Base-by-base conservation (phyloP, 2,329 filamentous ascomycete species). In the Fusarium sp. region DNA sequence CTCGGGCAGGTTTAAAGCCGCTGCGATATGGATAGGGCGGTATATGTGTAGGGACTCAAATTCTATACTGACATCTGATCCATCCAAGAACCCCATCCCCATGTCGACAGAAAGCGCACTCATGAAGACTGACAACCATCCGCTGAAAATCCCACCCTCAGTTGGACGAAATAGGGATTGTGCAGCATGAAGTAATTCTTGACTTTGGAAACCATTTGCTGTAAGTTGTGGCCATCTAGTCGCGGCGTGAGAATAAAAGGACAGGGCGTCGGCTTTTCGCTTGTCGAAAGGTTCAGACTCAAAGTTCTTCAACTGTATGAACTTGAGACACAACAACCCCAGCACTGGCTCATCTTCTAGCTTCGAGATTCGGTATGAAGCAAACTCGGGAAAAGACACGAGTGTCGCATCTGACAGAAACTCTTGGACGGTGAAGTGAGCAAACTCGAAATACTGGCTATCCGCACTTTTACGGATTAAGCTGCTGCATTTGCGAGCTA, bases 401-500 rank as follows among this genome's bases (percentile, higher is more conserved):
- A 29, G 18, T 3, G 3, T 3, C 2, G 14, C 5, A 15, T 14
- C 22, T 2, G 22, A 18, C 2, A 56, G 18, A 20, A 46, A 56
- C 2, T 56, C 53, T 12, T 16, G 27, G 2, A 56, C 53, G 2
- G 53, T 46, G 18, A 56, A 56, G 25, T 56, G 53, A 4, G 53
- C 29, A 22, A 56, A 45, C 18, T 71, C 68, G 1, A 70, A 51
- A 5, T 14, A 18, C 0, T 1, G 8, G 0, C 44, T 56, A 11
- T 63, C 24, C 2, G 58, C 45, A 12, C 45, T 54, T 29, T 58
- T 66, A 6, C 57, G 52, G 0, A 68, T 59, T 1, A 70, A 38
- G 6, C 68, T 68, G 16, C 68, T 60, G 16, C 68, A 71, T 1
- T 32, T 18, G 5, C 14, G 20, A 3, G 24, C 7, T 3, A 71